Evolutionary conservation across 306 rosid genomes (phyloP).

Genomic region (Canavalia gladiata): DNA sequence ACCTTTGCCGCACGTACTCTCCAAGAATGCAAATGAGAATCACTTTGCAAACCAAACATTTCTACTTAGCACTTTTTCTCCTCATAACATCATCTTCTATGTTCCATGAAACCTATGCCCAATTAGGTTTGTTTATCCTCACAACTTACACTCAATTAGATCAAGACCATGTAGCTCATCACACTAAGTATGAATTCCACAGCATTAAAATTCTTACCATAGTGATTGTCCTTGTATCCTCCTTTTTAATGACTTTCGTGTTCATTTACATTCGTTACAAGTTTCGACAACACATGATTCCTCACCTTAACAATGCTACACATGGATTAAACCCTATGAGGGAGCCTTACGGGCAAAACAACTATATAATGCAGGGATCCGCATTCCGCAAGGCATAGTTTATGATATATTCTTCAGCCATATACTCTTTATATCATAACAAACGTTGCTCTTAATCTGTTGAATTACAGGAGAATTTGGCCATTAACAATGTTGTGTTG

Average conservation of each 20-base stretch:
- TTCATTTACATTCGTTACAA: neutral
- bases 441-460: too few species aligned
- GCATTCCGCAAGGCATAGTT: neutral
- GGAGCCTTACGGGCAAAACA: neutral
- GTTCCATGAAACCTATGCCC: neutral
- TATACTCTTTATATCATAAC: too few species aligned
- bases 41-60: neutral
- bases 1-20: neutral
- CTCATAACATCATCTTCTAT: neutral
- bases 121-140: neutral
- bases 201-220: neutral
- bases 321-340: neutral
- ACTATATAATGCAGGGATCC: neutral
- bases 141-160: too few species aligned
- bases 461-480: too few species aligned
- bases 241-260: neutral
- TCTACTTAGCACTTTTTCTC: neutral
- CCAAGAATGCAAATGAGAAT: neutral
- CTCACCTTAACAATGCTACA: neutral
- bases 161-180: neutral
- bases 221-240: neutral
- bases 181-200: neutral
- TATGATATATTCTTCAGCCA: neutral
- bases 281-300: neutral
- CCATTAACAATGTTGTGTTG: too few species aligned